Evolutionary conservation across 2,329 filamentous ascomycete species (phyloP).

Genomic region (Orbilia javanica): DNA sequence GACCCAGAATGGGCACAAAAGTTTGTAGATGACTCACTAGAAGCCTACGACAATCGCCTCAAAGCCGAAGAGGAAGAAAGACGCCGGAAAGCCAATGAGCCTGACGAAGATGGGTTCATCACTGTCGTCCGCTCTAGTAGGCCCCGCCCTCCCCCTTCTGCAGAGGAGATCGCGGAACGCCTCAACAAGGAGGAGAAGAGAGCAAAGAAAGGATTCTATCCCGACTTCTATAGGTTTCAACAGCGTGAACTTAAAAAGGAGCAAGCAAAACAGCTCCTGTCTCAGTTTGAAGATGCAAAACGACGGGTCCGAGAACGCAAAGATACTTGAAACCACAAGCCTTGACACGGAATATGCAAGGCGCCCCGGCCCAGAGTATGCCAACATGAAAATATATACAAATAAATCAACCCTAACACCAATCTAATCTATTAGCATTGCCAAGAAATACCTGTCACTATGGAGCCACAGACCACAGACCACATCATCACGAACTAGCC

Average conservation of each 20-base stretch:
- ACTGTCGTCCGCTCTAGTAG: conserved; percentile 84
- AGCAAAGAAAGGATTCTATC: conserved; percentile 73
- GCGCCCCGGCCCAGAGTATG: too few relatives aligned
- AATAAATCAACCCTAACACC: neutral
- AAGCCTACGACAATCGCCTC: conserved; percentile 79
- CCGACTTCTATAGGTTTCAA: conserved; percentile 87
- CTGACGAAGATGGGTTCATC: conserved; percentile 95
- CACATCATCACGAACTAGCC: neutral
- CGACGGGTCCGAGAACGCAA: conserved; percentile 76
- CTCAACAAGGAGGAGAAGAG: conserved; percentile 75
- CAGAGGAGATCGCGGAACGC: conserved; percentile 74
- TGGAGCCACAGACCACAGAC: neutral
- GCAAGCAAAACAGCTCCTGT: conserved; percentile 76
- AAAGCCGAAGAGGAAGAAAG: conserved; percentile 74
- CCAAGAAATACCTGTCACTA: neutral
- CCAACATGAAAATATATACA: neutral
- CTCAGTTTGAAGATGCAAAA: conserved; percentile 81
- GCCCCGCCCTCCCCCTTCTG: conserved; percentile 78
- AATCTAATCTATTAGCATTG: neutral
- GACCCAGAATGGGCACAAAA: conserved; percentile 75
- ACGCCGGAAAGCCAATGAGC: conserved; percentile 78
- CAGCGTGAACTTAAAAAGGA: conserved; percentile 82
- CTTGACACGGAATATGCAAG: neutral
- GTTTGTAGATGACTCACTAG: conserved; percentile 87
- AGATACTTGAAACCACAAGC: conserved; percentile 71